Evolutionary conservation across 768 basidiomycete species (phyloP).

Genomic region (Crucibulum laeve): DNA sequence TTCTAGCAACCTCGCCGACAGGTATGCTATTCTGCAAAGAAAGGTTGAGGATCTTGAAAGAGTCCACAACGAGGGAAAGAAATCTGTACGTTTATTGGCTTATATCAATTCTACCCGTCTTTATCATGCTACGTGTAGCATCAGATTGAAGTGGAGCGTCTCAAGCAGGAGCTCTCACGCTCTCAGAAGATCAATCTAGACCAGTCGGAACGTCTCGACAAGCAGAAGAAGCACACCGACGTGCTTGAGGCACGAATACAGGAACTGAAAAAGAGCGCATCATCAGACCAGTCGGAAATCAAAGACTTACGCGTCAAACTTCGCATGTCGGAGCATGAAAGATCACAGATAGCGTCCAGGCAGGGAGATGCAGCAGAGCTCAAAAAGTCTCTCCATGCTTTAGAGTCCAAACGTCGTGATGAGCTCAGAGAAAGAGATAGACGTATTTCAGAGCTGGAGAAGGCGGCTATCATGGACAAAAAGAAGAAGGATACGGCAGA

Average conservation of each 20-base stretch:
- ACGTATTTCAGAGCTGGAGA: conserved; percentile 54
- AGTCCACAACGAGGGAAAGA: conserved; percentile 64
- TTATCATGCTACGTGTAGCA: conserved; percentile 40
- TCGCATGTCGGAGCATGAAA: conserved; percentile 54
- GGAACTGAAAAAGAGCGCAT: conserved; percentile 49
- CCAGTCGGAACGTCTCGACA: conserved; percentile 49
- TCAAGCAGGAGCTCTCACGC: conserved; percentile 52
- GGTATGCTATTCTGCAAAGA: conserved; percentile 51
- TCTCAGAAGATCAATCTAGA: conserved; percentile 45
- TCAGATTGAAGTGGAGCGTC: conserved; percentile 51
- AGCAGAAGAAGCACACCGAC: conserved; percentile 60
- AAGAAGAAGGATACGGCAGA: conserved; percentile 47
- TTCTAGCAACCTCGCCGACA: conserved; percentile 30
- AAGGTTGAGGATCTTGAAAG: conserved; percentile 63
- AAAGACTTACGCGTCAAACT: conserved; percentile 61
- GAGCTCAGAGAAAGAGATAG: conserved; percentile 52
- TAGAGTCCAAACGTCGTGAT: conserved; percentile 50
- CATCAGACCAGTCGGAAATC: conserved; percentile 53
- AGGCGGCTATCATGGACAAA: conserved; percentile 41
- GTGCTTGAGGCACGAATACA: conserved; percentile 53
- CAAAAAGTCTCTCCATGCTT: conserved; percentile 41
- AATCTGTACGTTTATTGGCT: conserved; percentile 37
- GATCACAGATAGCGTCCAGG: conserved; percentile 43
- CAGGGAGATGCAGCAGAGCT: conserved; percentile 47
- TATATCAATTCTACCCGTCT: neutral